Evolutionary conservation across 768 basidiomycete genomes (phyloP).

Genomic region (Termitomyces sp.): DNA sequence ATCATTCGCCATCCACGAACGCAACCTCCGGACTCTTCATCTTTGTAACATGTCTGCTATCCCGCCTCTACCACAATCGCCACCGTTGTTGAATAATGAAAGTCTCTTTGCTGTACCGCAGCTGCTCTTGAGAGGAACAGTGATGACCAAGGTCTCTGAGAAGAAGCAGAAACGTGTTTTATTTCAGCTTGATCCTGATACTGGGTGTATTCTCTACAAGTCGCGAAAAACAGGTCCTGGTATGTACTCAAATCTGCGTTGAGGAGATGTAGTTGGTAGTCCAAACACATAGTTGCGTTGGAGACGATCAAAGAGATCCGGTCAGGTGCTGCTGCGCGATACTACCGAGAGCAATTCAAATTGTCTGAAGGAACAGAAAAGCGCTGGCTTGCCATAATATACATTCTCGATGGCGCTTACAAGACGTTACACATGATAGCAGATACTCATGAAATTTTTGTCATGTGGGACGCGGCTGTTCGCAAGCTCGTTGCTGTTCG

Average conservation of each 20-base stretch:
- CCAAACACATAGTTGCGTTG: conserved; percentile 56
- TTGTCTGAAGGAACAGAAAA: conserved; percentile 55
- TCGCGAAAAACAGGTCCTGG: conserved; percentile 56
- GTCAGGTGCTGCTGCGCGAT: conserved; percentile 59
- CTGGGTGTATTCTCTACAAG: conserved; percentile 69
- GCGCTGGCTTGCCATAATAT: conserved; percentile 84
- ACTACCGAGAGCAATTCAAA: conserved; percentile 68
- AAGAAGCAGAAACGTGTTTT: conserved; percentile 63
- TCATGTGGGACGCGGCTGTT: conserved; percentile 56
- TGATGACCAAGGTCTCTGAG: conserved; percentile 78
- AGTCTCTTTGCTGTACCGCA: conserved; percentile 7
- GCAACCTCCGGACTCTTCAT: not conserved
- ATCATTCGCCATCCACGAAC: not conserved
- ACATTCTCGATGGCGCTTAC: conserved; percentile 69
- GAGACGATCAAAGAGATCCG: conserved; percentile 87
- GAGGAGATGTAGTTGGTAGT: not conserved
- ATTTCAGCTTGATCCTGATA: conserved; percentile 71
- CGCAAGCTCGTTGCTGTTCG: conserved; percentile 59
- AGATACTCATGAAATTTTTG: conserved; percentile 39
- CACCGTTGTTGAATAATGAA: not conserved
- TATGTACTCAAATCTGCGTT: conserved; percentile 26
- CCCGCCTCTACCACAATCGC: not conserved
- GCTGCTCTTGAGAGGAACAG: conserved; percentile 35
- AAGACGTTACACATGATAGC: conserved; percentile 87
- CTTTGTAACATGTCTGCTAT: not conserved